Base-by-base conservation (phyloP, 2,329 filamentous ascomycete genomes). In the Ustulina deusta region DNA sequence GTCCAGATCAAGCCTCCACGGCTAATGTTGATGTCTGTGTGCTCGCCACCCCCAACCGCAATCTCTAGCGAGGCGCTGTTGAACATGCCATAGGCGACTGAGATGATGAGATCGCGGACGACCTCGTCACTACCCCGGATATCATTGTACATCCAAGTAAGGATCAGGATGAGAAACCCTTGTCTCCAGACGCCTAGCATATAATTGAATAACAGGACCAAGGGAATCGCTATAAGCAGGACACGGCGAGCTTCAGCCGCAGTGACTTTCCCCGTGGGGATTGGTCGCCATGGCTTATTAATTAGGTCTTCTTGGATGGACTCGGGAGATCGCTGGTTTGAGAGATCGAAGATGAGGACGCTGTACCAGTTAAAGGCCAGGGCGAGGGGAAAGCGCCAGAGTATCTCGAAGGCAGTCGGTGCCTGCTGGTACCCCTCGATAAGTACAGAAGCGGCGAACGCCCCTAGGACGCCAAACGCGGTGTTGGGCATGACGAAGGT, bases 261-360 rank as follows among this genome's bases (percentile, higher is more conserved):
- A 17, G 27, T 64, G 46, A 69, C 66, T 29, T 71, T 71, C 1
- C 66, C 66, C 3, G 63, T 71, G 13, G 77, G 75, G n/a, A 79
- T 70, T 0, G 76, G 74, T 1, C 76, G 74, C 71, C 70, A 74
- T 9, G 76, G 74, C 56, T 79, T 79, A 61, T 79, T 79, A 34
- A 78, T 29, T 3, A 52, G 15, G 56, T 79, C 78, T 67, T 79
- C 78, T 3, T 70, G 6, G 11, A 79, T 65, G 6, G 77, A 77
- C 29, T 73, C 69, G 22, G 73, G 67, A 1, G 66, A 70, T 11
- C 73, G 66, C 61, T 79, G 77, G 65, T 79, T 79, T 10, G 72
- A 62, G 17, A 79, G 60, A 49, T 75, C 72, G 72, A 78, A 79
- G 42, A 76, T 48, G 34, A 78, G 68, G 25, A 77, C 66, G 61